These are phyloP conservation scores for Lithospermum erythrorhizon DNA, from an alignment of 257 asterid genomes.

Conservation along the genomic window DNA sequence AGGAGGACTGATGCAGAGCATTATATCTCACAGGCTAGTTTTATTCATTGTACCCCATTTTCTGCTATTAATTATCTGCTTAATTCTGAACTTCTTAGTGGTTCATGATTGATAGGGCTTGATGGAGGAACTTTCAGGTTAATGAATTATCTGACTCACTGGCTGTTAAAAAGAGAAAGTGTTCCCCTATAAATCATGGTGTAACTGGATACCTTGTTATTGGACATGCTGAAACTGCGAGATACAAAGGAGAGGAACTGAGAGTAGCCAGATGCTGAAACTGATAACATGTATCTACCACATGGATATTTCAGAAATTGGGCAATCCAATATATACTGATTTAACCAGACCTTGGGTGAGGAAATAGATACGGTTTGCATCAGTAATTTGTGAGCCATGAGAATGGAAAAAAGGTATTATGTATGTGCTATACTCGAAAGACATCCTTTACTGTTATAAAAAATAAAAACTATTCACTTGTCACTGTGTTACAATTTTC, in stretches of 20 bases:
- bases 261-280: neutral
- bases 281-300: neutral
- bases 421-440: too few species aligned
- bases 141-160: constrained; percentile 5
- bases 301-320: too few species aligned
- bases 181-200: neutral
- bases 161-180: neutral
- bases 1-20: constrained; percentile 89
- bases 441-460: too few species aligned
- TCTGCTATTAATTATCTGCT: neutral
- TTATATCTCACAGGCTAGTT: constrained; percentile 63
- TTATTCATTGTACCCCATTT: neutral
- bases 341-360: too few species aligned
- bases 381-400: too few species aligned
- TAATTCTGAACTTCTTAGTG: constrained; percentile 3
- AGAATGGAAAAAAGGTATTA: too few species aligned
- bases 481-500: too few species aligned
- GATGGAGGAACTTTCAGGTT: constrained; percentile 81
- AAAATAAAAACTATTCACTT: too few species aligned
- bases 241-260: neutral
- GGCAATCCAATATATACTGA: too few species aligned
- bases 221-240: neutral
- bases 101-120: constrained; percentile 41
- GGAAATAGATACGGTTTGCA: too few species aligned
- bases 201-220: neutral